Base-by-base conservation (phyloP, 2,329 filamentous ascomycete species). In the Penicillium sp. region DNA sequence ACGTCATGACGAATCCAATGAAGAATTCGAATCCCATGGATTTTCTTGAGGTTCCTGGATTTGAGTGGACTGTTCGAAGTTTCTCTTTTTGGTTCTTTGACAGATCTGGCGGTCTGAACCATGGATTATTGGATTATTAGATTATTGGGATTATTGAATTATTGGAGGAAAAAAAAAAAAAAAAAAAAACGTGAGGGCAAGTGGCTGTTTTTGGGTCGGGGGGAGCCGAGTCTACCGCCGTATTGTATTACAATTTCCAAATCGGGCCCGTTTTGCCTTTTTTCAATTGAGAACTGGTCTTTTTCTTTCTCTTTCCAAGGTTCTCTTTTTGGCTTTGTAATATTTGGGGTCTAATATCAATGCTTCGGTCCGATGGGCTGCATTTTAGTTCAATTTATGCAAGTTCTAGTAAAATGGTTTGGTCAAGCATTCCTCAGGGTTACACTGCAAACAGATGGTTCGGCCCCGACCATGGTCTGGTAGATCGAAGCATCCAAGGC, bases 121-220 rank as follows among this genome's bases (percentile, higher is more conserved):
- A 12, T 41, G 45, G 43, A 54, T 17, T 7, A 35, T 13, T 6
- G 5, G 12, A 12, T 31, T 5, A 31, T 31, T 12, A 2, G 29
- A 31, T 31, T 12, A 31, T 31, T 31, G 29, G 29, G 12, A 31
- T 31, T 12, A 33, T 33, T 13, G 29, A 31, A 31, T 31, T 33
- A 13, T 33, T 33, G 31, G 31, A 33, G 31, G 6, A 15, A 33
- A 33, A 10, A 5, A 33, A 31, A 31, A 6, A 25, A 15, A 42
- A 42, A 15, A n/a, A n/a, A n/a, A n/a, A n/a, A n/a, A n/a, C n/a
- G n/a, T n/a, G n/a, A n/a, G n/a, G n/a, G n/a, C 45, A 50, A 36
- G 45, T 55, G 53, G 53, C 53, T 55, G 53, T 51, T 44, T 51
- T 43, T 10, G 51, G 36, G 47, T 55, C 44, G 52, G 45, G 53